Evolutionary conservation across 257 asterid species (phyloP).

Genomic region (Scutellaria barbata): DNA sequence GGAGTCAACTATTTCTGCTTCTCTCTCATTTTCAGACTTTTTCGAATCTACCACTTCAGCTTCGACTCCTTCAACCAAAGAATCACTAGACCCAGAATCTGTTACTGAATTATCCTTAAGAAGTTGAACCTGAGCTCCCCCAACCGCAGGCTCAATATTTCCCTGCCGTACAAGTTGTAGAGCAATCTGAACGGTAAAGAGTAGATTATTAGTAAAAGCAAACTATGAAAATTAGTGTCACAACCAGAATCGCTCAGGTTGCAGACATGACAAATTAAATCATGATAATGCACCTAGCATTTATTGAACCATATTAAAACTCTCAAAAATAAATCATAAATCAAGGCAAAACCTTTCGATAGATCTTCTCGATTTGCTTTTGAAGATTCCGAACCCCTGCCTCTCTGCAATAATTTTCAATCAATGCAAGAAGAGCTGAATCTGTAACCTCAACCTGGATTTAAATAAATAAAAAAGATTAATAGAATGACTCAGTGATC

Average conservation of each 20-base stretch:
- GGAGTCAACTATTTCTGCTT: slow-evolving; percentile 58
- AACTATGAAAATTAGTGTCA: neutral
- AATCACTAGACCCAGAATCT: slow-evolving; percentile 36
- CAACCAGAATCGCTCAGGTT: neutral
- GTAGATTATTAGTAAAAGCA: slow-evolving; percentile 15
- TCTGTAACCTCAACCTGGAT: slow-evolving; percentile 90
- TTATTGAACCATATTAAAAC: slow-evolving; percentile 16
- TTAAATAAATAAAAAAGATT: slow-evolving; percentile 24
- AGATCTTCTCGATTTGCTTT: slow-evolving; percentile 98
- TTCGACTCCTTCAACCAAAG: slow-evolving; percentile 43
- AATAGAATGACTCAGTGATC: slow-evolving; percentile 30
- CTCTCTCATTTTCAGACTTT: slow-evolving; percentile 47
- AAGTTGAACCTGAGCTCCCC: slow-evolving; percentile 21
- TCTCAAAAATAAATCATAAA: neutral
- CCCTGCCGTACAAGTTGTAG: slow-evolving; percentile 80
- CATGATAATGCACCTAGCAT: slow-evolving; percentile 11
- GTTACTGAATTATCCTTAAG: slow-evolving; percentile 46
- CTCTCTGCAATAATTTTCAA: slow-evolving; percentile 97
- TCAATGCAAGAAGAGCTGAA: slow-evolving; percentile 86
- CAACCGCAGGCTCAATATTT: slow-evolving; percentile 37
- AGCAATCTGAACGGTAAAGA: slow-evolving; percentile 66
- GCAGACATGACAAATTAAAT: slow-evolving; percentile 20
- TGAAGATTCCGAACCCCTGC: slow-evolving; percentile 99
- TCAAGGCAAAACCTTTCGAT: slow-evolving; percentile 69
- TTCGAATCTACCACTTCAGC: slow-evolving; percentile 37